These are phyloP conservation scores for Prunus mongolica DNA, from an alignment of 306 rosid genomes.

Conservation along the genomic window DNA sequence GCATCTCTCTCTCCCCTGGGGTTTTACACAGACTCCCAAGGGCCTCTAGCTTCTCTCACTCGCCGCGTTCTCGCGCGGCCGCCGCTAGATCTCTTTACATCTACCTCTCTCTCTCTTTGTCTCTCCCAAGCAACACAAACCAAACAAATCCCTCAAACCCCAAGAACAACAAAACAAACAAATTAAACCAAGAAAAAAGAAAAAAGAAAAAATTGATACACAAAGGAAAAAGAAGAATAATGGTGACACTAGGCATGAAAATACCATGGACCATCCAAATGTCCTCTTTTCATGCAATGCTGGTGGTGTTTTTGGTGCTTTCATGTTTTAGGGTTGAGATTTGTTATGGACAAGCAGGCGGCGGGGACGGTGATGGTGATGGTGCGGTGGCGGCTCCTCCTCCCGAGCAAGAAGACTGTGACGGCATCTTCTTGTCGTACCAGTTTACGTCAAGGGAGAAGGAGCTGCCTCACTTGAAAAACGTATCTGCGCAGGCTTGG, in stretches of 20 bases:
- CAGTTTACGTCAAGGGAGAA: constrained; percentile 36
- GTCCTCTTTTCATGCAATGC: background rate
- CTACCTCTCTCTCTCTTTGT: background rate
- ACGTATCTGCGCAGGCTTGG: constrained; percentile 73
- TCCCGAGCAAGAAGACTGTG: constrained; percentile 41
- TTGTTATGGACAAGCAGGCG: constrained; percentile 38
- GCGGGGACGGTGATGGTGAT: background rate
- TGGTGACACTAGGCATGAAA: constrained; percentile 24
- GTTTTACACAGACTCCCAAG: constrained; percentile 22
- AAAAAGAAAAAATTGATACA: background rate
- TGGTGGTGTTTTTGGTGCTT: constrained; percentile 4
- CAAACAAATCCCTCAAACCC: background rate
- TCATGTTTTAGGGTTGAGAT: constrained; percentile 11
- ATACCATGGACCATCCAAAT: constrained; percentile 12
- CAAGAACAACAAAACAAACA: background rate
- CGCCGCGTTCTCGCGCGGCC: constrained; percentile 39
- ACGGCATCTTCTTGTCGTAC: constrained; percentile 72
- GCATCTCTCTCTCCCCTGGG: constrained; percentile 21
- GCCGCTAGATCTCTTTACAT: background rate
- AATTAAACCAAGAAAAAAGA: background rate
- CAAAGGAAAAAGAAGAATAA: background rate
- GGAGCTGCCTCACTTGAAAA: constrained; percentile 55
- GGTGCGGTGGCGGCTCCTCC: constrained; percentile 14
- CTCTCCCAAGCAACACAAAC: background rate
- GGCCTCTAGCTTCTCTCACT: background rate